A percentile compares a stretch with the other conserved stretches of the same genome.
These are phyloP conservation scores for Plantago coronopus DNA, from an alignment of 305 asterid species.

Conservation along the genomic window DNA sequence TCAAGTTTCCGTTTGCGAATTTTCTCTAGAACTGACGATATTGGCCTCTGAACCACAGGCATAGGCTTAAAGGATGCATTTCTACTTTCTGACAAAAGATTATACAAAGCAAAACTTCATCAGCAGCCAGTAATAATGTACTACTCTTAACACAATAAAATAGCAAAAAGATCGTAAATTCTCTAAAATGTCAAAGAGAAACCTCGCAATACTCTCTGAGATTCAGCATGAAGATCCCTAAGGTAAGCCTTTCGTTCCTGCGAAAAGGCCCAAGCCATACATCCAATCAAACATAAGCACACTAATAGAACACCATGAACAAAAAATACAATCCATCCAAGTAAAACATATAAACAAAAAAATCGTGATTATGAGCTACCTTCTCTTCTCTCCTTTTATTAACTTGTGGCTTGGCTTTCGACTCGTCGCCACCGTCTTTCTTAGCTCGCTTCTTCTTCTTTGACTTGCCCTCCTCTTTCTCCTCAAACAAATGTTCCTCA, in stretches of 20 bases:
- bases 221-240: slow-evolving; percentile 80
- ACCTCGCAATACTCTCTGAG: slow-evolving; percentile 87
- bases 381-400: slow-evolving; percentile 63
- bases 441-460: slow-evolving; percentile 37
- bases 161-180: slow-evolving; percentile 7
- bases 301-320: slow-evolving; percentile 10
- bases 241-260: slow-evolving; percentile 67
- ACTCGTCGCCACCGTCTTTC: slow-evolving; percentile 27
- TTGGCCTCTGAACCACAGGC: slow-evolving; percentile 66
- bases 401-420: slow-evolving; percentile 24
- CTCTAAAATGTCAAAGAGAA: not conserved
- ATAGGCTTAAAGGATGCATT: slow-evolving; percentile 69
- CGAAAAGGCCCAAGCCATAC: slow-evolving; percentile 10
- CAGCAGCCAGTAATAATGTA: slow-evolving; percentile 2
- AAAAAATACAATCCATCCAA: not conserved
- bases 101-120: slow-evolving; percentile 9
- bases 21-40: slow-evolving; percentile 84
- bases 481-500: slow-evolving; percentile 22
- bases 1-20: slow-evolving; percentile 87
- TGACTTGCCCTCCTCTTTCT: slow-evolving; percentile 29
- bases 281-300: slow-evolving; percentile 7
- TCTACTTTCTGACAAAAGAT: slow-evolving; percentile 49
- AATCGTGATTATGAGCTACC: slow-evolving; percentile 31
- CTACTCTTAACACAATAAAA: not conserved
- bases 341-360: slow-evolving; percentile 4